Evolutionary conservation across 1,284 basidiomycete genomes (phyloP).

Genomic region (Apiotrichum veenhuisii): DNA sequence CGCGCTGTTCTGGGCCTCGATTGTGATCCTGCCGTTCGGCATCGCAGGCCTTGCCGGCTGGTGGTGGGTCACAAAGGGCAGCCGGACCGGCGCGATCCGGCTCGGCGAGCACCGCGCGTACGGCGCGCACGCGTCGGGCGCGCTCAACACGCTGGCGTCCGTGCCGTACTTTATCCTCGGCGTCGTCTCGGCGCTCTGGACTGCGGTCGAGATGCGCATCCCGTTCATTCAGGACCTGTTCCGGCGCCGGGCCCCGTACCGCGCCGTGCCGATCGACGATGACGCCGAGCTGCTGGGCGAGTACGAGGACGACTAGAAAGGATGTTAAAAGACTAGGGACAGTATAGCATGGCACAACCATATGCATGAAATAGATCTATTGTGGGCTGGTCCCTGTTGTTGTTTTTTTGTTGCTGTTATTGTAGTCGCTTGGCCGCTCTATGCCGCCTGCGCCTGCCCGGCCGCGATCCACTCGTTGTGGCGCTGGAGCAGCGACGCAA

Average conservation of each 20-base stretch:
- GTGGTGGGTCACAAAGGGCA: constrained; percentile 71
- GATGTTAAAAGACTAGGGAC: neutral
- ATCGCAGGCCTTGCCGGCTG: constrained; percentile 69
- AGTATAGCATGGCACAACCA: constrained; percentile 3
- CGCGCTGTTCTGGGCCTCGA: constrained; percentile 73
- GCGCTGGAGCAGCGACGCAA: constrained; percentile 66
- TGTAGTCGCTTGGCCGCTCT: neutral
- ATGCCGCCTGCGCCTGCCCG: neutral
- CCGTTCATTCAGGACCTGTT: constrained; percentile 47
- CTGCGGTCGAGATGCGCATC: constrained; percentile 55
- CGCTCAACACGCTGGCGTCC: constrained; percentile 68
- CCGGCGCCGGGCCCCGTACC: constrained; percentile 63
- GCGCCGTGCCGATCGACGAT: constrained; percentile 77
- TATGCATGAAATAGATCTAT: constrained; percentile 6
- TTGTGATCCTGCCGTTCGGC: constrained; percentile 65
- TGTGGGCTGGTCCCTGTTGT: neutral
- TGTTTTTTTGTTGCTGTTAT: neutral
- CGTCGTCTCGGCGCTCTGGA: constrained; percentile 61
- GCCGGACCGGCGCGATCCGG: constrained; percentile 59
- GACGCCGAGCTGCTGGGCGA: constrained; percentile 56
- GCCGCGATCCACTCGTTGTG: constrained; percentile 66
- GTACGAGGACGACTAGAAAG: constrained; percentile 28
- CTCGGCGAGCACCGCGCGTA: constrained; percentile 59
- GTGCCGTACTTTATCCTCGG: constrained; percentile 85
- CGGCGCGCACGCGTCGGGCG: constrained; percentile 45